These are phyloP conservation scores for Verticillium longisporum DNA, from an alignment of 2,329 filamentous ascomycete species.

Conservation along the genomic window DNA sequence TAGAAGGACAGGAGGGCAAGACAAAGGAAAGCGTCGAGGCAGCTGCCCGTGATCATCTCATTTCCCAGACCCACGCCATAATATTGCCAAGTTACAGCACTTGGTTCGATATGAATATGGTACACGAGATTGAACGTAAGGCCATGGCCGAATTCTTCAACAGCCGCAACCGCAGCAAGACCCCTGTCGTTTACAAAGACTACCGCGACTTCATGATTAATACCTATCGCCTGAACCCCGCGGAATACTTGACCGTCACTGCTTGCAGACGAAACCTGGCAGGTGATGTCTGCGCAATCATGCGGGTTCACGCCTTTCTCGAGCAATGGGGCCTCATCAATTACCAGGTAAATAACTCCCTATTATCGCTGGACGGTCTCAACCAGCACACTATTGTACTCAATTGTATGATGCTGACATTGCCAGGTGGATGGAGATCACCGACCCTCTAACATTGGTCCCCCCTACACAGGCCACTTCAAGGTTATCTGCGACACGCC, in stretches of 20 bases:
- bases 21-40: slow-evolving; percentile 78
- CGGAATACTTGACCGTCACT: slow-evolving; percentile 94
- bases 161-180: slow-evolving; percentile 96
- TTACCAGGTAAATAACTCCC: slow-evolving; percentile 65
- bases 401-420: not conserved
- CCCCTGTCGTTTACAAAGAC: slow-evolving; percentile 93
- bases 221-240: slow-evolving; percentile 91
- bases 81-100: slow-evolving; percentile 96
- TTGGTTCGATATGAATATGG: slow-evolving; percentile 97
- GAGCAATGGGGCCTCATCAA: slow-evolving; percentile 99
- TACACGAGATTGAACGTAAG: slow-evolving; percentile 89
- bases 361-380: not conserved
- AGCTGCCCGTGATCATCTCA: slow-evolving; percentile 83
- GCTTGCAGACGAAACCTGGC: slow-evolving; percentile 92
- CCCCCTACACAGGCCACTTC: slow-evolving; percentile 96
- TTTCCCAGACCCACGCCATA: slow-evolving; percentile 90
- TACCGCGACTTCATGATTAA: slow-evolving; percentile 99
- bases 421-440: slow-evolving; percentile 88
- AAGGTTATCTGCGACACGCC: slow-evolving; percentile 93
- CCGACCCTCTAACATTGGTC: slow-evolving; percentile 88
- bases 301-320: slow-evolving; percentile 95
- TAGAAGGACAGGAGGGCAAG: slow-evolving; percentile 51
- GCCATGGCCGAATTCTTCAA: slow-evolving; percentile 98
- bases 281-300: slow-evolving; percentile 96
- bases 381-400: too few relatives aligned